Evolutionary conservation across 2,329 filamentous ascomycete genomes (phyloP).

Genomic region (Ambrosiella cleistominuta): DNA sequence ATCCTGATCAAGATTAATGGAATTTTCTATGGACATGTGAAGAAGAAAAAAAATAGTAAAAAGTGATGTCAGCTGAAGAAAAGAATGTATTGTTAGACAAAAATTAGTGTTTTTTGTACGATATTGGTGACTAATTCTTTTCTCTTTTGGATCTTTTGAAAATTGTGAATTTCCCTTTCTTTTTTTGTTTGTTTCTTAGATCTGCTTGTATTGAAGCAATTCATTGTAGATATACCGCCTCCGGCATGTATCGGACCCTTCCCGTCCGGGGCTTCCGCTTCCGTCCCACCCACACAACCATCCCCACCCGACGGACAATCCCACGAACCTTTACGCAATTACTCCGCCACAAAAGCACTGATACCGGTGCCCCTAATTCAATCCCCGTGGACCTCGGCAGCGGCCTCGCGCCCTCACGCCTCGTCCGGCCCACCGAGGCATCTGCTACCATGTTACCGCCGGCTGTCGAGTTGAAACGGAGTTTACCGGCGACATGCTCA

Average conservation of each 20-base stretch:
- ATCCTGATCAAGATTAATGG: background rate
- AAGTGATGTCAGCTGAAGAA: background rate
- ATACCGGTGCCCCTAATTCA: background rate
- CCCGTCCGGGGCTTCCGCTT: constrained; percentile 4
- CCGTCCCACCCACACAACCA: background rate
- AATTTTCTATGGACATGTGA: constrained; percentile 3
- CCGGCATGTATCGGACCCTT: constrained; percentile 10
- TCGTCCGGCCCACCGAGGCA: background rate
- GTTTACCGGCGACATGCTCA: constrained; percentile 39
- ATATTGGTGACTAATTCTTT: background rate
- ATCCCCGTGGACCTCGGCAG: no score
- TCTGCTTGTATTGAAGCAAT: background rate
- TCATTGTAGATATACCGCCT: background rate
- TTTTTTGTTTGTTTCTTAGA: constrained; percentile 1
- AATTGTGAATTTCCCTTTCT: background rate
- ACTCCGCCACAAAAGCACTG: background rate
- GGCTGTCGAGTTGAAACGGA: background rate
- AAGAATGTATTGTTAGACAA: background rate
- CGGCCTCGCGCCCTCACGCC: background rate
- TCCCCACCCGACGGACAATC: background rate
- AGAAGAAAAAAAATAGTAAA: constrained; percentile 1
- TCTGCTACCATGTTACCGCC: background rate
- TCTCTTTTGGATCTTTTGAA: background rate
- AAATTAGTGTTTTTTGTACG: background rate
- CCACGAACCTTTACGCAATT: background rate